phyloP scores from a whole-genome alignment of 2,329 filamentous ascomycete genomes.

The Aspergillus sp. region DNA sequence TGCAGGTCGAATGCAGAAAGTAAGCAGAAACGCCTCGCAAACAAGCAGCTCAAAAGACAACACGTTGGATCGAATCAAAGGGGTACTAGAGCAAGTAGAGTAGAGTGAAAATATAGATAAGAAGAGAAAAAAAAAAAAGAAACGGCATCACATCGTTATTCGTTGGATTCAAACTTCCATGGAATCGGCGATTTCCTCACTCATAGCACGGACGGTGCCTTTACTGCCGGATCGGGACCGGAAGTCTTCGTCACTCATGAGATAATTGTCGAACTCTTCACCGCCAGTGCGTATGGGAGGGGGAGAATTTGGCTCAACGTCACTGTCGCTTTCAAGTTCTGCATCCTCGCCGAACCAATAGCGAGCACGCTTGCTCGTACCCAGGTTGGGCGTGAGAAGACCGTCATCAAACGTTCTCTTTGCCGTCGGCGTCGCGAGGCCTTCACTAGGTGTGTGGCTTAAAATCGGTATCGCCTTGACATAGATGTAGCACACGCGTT shows the following conservation, averaged over 20 bases:
- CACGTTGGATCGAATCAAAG: background rate
- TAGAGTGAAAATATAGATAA: background rate
- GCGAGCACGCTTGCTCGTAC: conserved; percentile 75
- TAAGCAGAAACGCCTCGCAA: conserved; percentile 13
- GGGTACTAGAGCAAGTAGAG: conserved; percentile 2
- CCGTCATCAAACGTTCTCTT: conserved; percentile 51
- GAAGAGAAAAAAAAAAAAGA: background rate
- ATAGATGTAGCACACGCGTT: conserved; percentile 92
- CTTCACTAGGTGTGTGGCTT: conserved; percentile 65
- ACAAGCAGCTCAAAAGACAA: conserved; percentile 1
- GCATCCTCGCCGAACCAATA: conserved; percentile 81
- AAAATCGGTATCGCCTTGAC: conserved; percentile 75
- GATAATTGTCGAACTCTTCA: conserved; percentile 44
- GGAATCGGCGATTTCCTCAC: conserved; percentile 53
- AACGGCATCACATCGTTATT: conserved; percentile 17
- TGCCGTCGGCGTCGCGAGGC: conserved; percentile 38
- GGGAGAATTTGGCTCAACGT: conserved; percentile 32
- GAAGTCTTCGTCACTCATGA: conserved; percentile 47
- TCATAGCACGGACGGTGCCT: conserved; percentile 51
- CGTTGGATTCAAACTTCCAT: conserved; percentile 51
- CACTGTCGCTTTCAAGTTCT: conserved; percentile 42
- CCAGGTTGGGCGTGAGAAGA: conserved; percentile 51
- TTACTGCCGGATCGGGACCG: conserved; percentile 40
- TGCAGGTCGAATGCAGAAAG: conserved; percentile 26
- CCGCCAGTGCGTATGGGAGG: conserved; percentile 24